Conservation (phyloP, 2,329 filamentous ascomycete genomes). For the Biscogniauxia sp. region DNA sequence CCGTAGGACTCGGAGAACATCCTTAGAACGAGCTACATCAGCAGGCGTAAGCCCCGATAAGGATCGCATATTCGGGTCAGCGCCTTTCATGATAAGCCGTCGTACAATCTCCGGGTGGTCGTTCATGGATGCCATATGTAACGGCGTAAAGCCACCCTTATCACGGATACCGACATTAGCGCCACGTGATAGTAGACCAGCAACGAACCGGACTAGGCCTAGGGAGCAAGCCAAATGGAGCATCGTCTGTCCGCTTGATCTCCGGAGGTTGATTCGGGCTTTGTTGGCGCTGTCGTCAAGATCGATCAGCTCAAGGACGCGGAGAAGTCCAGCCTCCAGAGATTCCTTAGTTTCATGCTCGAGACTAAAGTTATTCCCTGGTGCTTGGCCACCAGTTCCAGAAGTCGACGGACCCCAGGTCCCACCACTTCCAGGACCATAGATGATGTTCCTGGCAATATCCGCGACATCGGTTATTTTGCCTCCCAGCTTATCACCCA, state of each 20-base stretch:
- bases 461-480: conserved; percentile 60
- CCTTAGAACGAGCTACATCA: conserved; percentile 66
- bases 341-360: conserved; percentile 40
- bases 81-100: conserved; percentile 69
- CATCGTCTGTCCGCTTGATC: conserved; percentile 72
- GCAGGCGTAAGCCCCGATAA: conserved; percentile 67
- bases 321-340: conserved; percentile 66
- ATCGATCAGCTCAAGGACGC: conserved; percentile 75
- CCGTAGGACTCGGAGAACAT: conserved; percentile 62
- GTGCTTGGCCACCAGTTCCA: conserved; percentile 45
- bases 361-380: conserved; percentile 40
- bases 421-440: conserved; percentile 40
- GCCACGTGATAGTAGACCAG: conserved; percentile 73
- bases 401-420: conserved; percentile 38
- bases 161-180: conserved; percentile 74
- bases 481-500: conserved; percentile 64
- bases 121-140: conserved; percentile 79
- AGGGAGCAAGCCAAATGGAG: conserved; percentile 76
- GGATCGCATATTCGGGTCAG: conserved; percentile 68
- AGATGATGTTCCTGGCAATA: conserved; percentile 60
- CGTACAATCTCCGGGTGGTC: conserved; percentile 74
- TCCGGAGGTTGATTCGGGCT: conserved; percentile 64
- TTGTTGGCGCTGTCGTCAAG: conserved; percentile 69
- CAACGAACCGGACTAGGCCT: conserved; percentile 72
- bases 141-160: conserved; percentile 74